Conservation (phyloP, 306 rosid species). For the Vigna radiata region DNA sequence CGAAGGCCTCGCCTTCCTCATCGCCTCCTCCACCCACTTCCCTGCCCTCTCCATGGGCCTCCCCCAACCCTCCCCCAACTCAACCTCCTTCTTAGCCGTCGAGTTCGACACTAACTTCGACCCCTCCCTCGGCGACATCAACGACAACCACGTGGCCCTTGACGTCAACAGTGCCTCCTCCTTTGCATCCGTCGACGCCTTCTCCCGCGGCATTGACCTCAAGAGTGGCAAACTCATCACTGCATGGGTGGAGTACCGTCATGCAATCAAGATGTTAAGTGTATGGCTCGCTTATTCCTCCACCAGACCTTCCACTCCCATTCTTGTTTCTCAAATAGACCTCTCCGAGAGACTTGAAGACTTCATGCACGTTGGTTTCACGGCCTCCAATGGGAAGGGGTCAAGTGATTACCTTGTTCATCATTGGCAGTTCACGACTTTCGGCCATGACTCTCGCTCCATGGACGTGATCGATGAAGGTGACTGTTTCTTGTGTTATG, state of each 20-base stretch:
- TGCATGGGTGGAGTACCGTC: conserved; percentile 82
- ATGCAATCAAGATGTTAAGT: conserved; percentile 58
- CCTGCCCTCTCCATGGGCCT: conserved; percentile 65
- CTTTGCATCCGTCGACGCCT: conserved; percentile 58
- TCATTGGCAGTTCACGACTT: conserved; percentile 70
- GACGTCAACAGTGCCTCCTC: conserved; percentile 57
- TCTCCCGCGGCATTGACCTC: conserved; percentile 62
- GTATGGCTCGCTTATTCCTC: conserved; percentile 73
- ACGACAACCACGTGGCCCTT: conserved; percentile 68
- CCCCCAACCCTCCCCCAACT: conserved; percentile 45
- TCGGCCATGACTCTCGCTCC: conserved; percentile 50
- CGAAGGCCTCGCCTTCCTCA: conserved; percentile 77
- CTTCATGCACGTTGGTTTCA: conserved; percentile 83
- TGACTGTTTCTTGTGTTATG: conserved; percentile 71
- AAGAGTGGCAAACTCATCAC: conserved; percentile 64
- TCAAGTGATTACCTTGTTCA: conserved; percentile 60
- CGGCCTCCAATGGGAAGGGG: conserved; percentile 78
- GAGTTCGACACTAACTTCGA: conserved; percentile 76
- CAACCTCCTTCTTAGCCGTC: conserved; percentile 71
- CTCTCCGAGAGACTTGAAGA: conserved; percentile 64
- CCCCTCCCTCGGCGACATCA: conserved; percentile 71
- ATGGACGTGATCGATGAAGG: conserved; percentile 60
- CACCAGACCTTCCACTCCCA: conserved; percentile 58
- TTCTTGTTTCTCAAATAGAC: conserved; percentile 66
- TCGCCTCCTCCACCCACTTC: conserved; percentile 52